Evolutionary conservation across 2,329 filamentous ascomycete species (phyloP).

Genomic region (Ascochyta fabae): DNA sequence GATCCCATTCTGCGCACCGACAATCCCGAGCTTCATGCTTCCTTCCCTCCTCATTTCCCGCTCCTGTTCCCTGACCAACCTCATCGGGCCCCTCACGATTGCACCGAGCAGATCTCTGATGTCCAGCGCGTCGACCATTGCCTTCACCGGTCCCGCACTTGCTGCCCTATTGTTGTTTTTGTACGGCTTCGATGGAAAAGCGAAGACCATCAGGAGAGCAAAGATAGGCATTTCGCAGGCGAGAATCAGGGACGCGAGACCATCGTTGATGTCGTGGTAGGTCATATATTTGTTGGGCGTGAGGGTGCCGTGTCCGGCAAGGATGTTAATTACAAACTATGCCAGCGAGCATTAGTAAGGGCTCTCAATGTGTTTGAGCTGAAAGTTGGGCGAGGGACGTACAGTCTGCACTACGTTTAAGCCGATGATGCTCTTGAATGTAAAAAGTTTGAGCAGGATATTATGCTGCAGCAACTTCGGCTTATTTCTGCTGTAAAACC

Average conservation of each 20-base stretch:
- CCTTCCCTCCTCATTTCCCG: slow-evolving; percentile 22
- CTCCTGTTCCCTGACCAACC: slow-evolving; percentile 38
- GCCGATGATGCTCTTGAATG: slow-evolving; percentile 43
- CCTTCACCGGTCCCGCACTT: slow-evolving; percentile 24
- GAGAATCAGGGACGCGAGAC: slow-evolving; percentile 37
- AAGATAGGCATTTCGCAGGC: slow-evolving; percentile 45
- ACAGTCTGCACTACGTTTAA: slow-evolving; percentile 40
- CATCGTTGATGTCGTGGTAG: slow-evolving; percentile 38
- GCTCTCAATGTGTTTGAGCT: neutral
- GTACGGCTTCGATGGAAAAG: slow-evolving; percentile 36
- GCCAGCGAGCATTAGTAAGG: neutral
- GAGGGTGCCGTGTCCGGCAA: slow-evolving; percentile 30
- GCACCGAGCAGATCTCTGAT: slow-evolving; percentile 36
- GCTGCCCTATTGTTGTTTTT: slow-evolving; percentile 20
- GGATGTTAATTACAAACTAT: slow-evolving; percentile 40
- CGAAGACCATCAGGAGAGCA: slow-evolving; percentile 33
- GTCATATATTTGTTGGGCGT: slow-evolving; percentile 36
- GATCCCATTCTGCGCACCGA: neutral
- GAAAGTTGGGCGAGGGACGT: slow-evolving; percentile 2
- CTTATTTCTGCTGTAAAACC: slow-evolving; percentile 35
- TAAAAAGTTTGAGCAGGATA: slow-evolving; percentile 38
- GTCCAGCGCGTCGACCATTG: slow-evolving; percentile 37
- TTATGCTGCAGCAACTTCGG: slow-evolving; percentile 29
- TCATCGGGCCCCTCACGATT: slow-evolving; percentile 41
- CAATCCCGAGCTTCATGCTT: slow-evolving; percentile 1